These are phyloP conservation scores for Grigorovia yakushimaensis DNA, from an alignment of 805 yeast species.

Conservation along the genomic window DNA sequence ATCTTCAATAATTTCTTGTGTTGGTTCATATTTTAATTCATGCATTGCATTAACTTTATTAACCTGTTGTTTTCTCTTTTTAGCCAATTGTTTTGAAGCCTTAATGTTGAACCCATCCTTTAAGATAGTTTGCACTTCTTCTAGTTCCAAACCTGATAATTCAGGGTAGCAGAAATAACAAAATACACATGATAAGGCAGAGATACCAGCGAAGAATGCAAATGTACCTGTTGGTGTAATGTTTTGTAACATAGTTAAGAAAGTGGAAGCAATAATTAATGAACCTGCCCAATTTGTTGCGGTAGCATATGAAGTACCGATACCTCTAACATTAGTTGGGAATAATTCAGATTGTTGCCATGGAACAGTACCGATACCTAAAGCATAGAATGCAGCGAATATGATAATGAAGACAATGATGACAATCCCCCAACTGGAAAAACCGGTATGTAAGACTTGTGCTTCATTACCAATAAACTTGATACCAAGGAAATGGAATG, in stretches of 20 bases:
- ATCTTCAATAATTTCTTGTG: slow-evolving; percentile 20
- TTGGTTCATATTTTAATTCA: slow-evolving; percentile 15
- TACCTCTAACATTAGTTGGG: slow-evolving; percentile 87
- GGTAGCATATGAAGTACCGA: slow-evolving; percentile 85
- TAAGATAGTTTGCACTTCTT: slow-evolving; percentile 77
- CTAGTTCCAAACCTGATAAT: slow-evolving; percentile 79
- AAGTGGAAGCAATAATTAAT: slow-evolving; percentile 79
- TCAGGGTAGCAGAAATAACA: slow-evolving; percentile 87
- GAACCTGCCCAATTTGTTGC: slow-evolving; percentile 96
- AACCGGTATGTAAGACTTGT: slow-evolving; percentile 36
- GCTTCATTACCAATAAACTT: slow-evolving; percentile 41
- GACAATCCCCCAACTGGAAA: slow-evolving; percentile 79
- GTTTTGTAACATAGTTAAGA: slow-evolving; percentile 85
- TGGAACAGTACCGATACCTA: slow-evolving; percentile 95
- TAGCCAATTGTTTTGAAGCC: slow-evolving; percentile 47
- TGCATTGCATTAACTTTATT: slow-evolving; percentile 8
- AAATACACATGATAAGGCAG: slow-evolving; percentile 60
- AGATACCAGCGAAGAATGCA: slow-evolving; percentile 76
- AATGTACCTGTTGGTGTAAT: slow-evolving; percentile 95
- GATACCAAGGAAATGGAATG: slow-evolving; percentile 77
- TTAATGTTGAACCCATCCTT: slow-evolving; percentile 81
- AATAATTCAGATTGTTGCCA: slow-evolving; percentile 97
- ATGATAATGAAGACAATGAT: slow-evolving; percentile 77
- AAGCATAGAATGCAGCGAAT: slow-evolving; percentile 82
- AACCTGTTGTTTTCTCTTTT: slow-evolving; percentile 31